Base-by-base conservation (phyloP, 257 asterid species). In the Solanum sparsipilum region DNA sequence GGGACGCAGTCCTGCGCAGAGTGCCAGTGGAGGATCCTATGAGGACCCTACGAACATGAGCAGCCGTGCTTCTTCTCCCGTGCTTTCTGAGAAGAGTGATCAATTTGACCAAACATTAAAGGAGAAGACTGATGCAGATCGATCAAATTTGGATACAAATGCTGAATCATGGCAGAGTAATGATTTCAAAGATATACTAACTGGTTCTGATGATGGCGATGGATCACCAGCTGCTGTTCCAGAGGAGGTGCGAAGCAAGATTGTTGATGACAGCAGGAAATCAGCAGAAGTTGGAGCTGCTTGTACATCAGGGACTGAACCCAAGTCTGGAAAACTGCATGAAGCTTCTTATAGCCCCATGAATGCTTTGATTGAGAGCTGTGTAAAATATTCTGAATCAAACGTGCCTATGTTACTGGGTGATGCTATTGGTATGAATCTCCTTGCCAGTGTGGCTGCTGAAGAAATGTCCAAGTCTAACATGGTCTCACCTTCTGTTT, bases 381-480 rank as follows among this genome's bases (percentile, higher is more conserved):
- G 98, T 86, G 99, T 86, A 15, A 95, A 95, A 85, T 92, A 96
- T 88, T 96, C 98, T 9, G 98, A 94, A 91, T 95, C 95, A 70
- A 89, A 89, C 71, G 79, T 97, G 32, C 93, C 98, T 38, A 58
- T 94, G 88, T 96, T 95, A 73, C 89, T 92, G 16, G 96, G 92
- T 44, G 99, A 97, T 92, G 98, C 95, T 88, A 93, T 92, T 83
- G 98, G 98, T 48, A 96, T 96, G 97, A 96, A 96, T 89, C 94
- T 96, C 86, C 99, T 96, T 88, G 99, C 99, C 65, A 96, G 96
- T 91, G 99, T 96, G 87, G 99, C 99, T 88, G 88, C 99, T 56
- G 96, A 97, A 83, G 98, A 95, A 92, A 92, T 96, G 78, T 93
- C 95, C 46, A 92, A 91, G 87, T 93, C 97, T 60, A 91, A 91